Evolutionary conservation across 2,329 filamentous ascomycete genomes (phyloP), one percentile per base, ranked within the genome.

Genomic region (Thermothelomyces thermophilus): DNA sequence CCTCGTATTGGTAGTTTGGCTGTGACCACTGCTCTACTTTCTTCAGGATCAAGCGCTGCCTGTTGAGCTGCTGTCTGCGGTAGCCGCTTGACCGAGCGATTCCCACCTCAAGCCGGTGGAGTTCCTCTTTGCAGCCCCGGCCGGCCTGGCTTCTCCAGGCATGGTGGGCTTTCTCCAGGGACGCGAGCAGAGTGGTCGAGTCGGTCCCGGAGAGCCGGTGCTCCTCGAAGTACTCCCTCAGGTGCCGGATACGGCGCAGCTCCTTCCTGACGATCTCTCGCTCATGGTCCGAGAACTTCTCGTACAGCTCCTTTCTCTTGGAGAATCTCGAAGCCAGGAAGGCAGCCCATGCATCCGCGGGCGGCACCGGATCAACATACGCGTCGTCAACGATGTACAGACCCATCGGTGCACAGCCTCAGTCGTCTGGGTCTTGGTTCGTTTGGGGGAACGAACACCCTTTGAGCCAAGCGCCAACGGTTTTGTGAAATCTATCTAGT

Each of bases 181-280:
- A 48, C 5, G 31, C 41, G n/a, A 55, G 47, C 26, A 57, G 43
- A 1, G 55, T 39, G 2, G 46, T 39, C n/a, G 41, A 19, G 39
- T 58, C 55, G 17, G 48, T 40, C 3, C 51, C 46, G 0, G 49
- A 49, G 9, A 58, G 53, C 1, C 55, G 55, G 17, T 57, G 55
- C 2, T 46, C 45, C 2, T 42, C 44, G 28, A 58, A 58, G 35
- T 57, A 56, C 3, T 55, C 48, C n/a, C 55, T 41, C 41, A 58
- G 40, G 19, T 54, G 56, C 34, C 50, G 42, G 30, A 58, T 55
- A n/a, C 56, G 55, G 5, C 56, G 51, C 16, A 58, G 48, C 35
- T 58, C 55, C 33, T 58, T 58, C 7, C 48, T 43, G 22, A 58
- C 46, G 4, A 53, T 53, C 33, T 57, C 51, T 31, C 54, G 52